Percentiles rank a stretch among this genome's conserved stretches.
Evolutionary conservation across 2,329 filamentous ascomycete species (phyloP).

Genomic region (Exutisphaerella laricina): DNA sequence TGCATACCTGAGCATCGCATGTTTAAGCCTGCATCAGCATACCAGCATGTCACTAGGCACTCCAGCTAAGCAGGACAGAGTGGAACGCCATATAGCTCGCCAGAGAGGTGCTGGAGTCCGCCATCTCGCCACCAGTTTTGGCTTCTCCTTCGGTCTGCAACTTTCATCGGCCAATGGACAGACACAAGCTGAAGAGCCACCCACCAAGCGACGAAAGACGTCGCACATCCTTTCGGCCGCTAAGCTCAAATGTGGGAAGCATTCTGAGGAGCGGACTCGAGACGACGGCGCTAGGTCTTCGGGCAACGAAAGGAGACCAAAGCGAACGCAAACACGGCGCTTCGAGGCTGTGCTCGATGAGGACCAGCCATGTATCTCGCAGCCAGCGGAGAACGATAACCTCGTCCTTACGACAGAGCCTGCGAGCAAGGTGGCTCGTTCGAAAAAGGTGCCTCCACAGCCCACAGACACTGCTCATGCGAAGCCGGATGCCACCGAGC

Average conservation of each 20-base stretch:
- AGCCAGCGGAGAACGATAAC: conserved; percentile 12
- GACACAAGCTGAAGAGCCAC: conserved; percentile 14
- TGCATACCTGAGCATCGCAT: neutral
- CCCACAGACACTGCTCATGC: neutral
- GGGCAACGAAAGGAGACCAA: neutral
- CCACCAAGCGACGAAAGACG: conserved; percentile 22
- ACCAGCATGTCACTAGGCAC: conserved; percentile 26
- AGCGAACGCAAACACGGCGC: neutral
- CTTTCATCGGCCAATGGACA: conserved; percentile 2
- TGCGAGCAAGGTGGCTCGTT: neutral
- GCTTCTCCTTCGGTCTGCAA: conserved; percentile 25
- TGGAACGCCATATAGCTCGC: conserved; percentile 31
- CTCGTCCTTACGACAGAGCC: conserved; percentile 11
- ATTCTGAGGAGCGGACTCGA: too few relatives aligned
- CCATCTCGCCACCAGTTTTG: conserved; percentile 26
- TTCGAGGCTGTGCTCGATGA: conserved; percentile 2
- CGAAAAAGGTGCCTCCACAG: conserved; percentile 3
- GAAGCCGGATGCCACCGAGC: conserved; percentile 1
- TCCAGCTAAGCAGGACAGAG: conserved; percentile 25
- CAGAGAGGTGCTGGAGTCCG: conserved; percentile 31
- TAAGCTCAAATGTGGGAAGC: too few relatives aligned
- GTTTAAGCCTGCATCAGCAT: conserved; percentile 12
- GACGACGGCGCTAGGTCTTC: too few relatives aligned
- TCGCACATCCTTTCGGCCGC: too few relatives aligned
- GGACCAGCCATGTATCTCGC: conserved; percentile 5